Evolutionary conservation across 83 land plant genomes (phyloP).

Genomic region (Picea mariana): DNA sequence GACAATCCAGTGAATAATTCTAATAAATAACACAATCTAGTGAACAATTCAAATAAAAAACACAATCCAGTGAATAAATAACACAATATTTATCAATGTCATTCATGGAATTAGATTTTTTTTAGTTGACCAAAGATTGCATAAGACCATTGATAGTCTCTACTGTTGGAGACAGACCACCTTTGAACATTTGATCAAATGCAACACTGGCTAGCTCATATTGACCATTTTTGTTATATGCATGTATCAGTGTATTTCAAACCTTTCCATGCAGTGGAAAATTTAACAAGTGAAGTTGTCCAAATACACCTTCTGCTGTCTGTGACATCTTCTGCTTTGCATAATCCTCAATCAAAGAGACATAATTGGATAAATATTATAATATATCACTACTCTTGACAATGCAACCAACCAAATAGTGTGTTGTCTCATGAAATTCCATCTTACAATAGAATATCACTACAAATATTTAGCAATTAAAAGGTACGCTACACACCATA

Average conservation of each 20-base stretch:
- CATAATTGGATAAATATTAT: constrained; percentile 27
- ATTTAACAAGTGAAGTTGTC: constrained; percentile 32
- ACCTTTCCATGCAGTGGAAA: constrained; percentile 38
- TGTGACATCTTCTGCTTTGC: constrained; percentile 63
- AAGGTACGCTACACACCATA: constrained; percentile 42
- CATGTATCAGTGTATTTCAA: constrained; percentile 73
- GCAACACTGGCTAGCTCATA: constrained; percentile 71
- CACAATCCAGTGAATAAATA: no score
- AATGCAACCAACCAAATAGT: constrained; percentile 33
- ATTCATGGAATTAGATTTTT: no score
- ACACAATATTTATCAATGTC: no score
- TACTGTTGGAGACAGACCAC: constrained; percentile 65
- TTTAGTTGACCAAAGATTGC: constrained; percentile 49
- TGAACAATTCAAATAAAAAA: no score
- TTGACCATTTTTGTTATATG: constrained; percentile 71
- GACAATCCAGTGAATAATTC: no score
- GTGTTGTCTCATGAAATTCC: constrained; percentile 50
- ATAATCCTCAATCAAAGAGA: constrained; percentile 53
- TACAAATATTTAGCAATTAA: constrained; percentile 24
- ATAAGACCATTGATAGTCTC: constrained; percentile 66
- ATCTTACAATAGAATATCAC: constrained; percentile 47
- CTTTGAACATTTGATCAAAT: constrained; percentile 60
- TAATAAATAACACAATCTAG: no score
- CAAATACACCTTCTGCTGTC: constrained; percentile 72
- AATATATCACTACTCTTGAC: constrained; percentile 23